phyloP scores from a whole-genome alignment of 208 protist genomes.

The Trypanosoma vivax region DNA sequence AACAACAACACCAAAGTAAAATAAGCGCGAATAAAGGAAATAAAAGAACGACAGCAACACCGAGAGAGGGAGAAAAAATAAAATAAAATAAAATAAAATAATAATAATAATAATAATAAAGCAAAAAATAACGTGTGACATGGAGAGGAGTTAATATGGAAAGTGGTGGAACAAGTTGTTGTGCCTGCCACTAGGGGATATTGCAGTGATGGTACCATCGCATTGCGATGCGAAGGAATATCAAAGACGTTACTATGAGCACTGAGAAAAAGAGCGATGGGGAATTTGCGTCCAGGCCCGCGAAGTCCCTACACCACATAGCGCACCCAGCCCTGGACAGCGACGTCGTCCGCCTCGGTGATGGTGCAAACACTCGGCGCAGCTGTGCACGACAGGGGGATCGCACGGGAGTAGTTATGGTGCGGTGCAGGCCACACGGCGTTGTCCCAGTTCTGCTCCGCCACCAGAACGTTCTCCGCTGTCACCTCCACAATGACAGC shows the following conservation, averaged over 20 bases:
- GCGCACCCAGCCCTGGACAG: conserved; percentile 37
- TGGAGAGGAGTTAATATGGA: background rate
- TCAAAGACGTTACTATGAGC: too few species aligned
- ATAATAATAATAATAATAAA: background rate
- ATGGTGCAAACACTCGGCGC: conserved; percentile 15
- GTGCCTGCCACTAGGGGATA: too few species aligned
- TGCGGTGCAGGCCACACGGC: conserved; percentile 46
- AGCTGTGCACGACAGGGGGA: conserved; percentile 8
- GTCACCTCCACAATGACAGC: conserved; percentile 60
- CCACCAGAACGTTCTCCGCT: conserved; percentile 31
- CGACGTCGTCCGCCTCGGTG: conserved; percentile 15
- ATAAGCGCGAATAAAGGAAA: background rate
- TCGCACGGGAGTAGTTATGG: conserved; percentile 57
- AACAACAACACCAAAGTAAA: background rate
- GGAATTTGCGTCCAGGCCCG: too few species aligned
- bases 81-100: background rate
- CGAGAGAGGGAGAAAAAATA: too few species aligned
- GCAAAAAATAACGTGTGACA: conserved; percentile 13
- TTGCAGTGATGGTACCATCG: too few species aligned
- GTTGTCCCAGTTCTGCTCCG: conserved; percentile 85
- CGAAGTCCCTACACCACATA: conserved; percentile 16
- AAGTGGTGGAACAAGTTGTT: background rate
- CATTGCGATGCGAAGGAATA: background rate
- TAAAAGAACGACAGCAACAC: background rate
- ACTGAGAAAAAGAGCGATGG: background rate